Evolutionary conservation across 805 yeast genomes (phyloP).

Genomic region (Candida qinlingensis): DNA sequence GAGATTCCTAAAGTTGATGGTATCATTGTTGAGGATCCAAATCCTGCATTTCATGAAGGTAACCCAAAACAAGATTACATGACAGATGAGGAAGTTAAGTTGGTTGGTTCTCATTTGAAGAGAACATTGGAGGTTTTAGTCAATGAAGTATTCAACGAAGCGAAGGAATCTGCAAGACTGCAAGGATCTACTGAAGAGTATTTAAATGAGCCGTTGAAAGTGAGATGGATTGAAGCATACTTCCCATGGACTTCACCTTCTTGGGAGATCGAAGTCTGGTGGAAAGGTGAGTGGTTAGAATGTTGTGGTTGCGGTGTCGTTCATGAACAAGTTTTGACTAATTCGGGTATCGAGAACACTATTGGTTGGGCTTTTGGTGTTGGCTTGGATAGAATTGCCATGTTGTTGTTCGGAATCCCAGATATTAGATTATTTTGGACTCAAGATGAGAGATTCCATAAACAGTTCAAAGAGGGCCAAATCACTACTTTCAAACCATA

Average conservation of each 20-base stretch:
- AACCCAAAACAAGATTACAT: constrained; percentile 83
- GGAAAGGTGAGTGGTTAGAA: constrained; percentile 98
- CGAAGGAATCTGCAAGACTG: constrained; percentile 52
- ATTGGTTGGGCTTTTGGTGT: constrained; percentile 98
- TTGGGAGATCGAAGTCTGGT: constrained; percentile 98
- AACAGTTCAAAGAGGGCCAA: constrained; percentile 61
- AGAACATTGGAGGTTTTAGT: constrained; percentile 81
- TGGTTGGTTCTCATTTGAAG: constrained; percentile 74
- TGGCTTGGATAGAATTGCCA: constrained; percentile 92
- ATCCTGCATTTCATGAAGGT: constrained; percentile 41
- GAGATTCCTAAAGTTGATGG: constrained; percentile 63
- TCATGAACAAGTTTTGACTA: constrained; percentile 66
- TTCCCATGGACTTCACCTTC: constrained; percentile 99
- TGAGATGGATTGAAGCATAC: constrained; percentile 91
- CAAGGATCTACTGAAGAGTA: constrained; percentile 57
- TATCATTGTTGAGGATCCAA: constrained; percentile 70
- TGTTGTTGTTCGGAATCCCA: constrained; percentile 92
- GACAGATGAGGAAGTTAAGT: constrained; percentile 60
- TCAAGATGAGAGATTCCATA: constrained; percentile 64
- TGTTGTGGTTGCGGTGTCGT: constrained; percentile 95
- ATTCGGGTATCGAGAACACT: constrained; percentile 61
- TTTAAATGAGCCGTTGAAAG: constrained; percentile 68
- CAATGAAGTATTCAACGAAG: constrained; percentile 73
- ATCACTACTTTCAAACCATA: constrained; percentile 79
- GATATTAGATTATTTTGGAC: constrained; percentile 95